Conservation (phyloP, 805 yeast genomes). For the Saccharomycopsis amapae region DNA sequence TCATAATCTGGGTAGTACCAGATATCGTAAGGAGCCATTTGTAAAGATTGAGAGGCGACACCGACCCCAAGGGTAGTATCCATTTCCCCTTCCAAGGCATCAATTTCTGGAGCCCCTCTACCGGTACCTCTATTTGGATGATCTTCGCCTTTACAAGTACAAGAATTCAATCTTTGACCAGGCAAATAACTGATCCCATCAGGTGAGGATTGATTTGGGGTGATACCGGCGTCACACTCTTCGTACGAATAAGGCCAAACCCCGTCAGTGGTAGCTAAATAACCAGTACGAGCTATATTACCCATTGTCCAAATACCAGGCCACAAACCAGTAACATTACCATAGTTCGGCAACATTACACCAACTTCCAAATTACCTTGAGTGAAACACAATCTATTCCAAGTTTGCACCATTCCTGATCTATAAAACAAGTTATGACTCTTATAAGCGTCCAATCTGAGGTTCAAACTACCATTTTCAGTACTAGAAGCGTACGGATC, state of each 20-base stretch:
- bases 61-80: conserved; percentile 51
- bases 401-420: conserved; percentile 85
- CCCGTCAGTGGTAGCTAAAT: conserved; percentile 79
- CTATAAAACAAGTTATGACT: conserved; percentile 77
- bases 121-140: conserved; percentile 88
- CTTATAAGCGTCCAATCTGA: conserved; percentile 74
- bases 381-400: conserved; percentile 88
- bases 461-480: conserved; percentile 56
- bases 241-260: conserved; percentile 93
- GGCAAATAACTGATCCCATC: conserved; percentile 86
- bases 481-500: conserved; percentile 86
- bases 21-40: conserved; percentile 88
- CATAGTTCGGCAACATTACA: conserved; percentile 72
- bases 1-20: conserved; percentile 92
- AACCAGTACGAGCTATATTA: conserved; percentile 88
- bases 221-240: conserved; percentile 87
- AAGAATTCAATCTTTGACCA: conserved; percentile 70
- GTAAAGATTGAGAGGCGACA: conserved; percentile 86
- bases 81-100: conserved; percentile 79
- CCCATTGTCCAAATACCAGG: conserved; percentile 97
- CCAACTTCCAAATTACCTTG: conserved; percentile 76
- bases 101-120: conserved; percentile 95
- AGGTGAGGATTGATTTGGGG: conserved; percentile 83
- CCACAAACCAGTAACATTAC: conserved; percentile 80
- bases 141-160: conserved; percentile 76